Evolutionary conservation across 169 alveolate species (phyloP), one percentile per base, ranked within the genome.

Genomic region (Cryptosporidium ryanae): DNA sequence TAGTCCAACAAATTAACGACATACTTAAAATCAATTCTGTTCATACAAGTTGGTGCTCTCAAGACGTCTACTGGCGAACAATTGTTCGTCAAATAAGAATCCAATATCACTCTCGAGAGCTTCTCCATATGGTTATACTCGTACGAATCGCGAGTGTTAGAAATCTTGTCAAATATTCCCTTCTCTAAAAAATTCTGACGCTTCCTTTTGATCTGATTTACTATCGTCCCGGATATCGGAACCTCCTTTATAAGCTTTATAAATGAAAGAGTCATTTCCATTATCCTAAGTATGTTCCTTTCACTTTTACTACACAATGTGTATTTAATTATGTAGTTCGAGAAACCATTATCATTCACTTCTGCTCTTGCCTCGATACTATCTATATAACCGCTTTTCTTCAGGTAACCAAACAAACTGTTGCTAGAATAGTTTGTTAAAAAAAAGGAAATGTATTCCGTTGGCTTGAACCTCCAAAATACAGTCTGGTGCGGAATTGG

Each of bases 361-460:
- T 68, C 83, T 10, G 12, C 48, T 50, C 27, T 50, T 38, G 65
- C 43, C 1, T 68, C 83, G 18, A 68, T 27, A 32, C 21, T 21
- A 15, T 10, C 13, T 4, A 68, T 54, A 15, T 17, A n/a, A 8
- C 54, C 83, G 25, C 23, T 54, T 27, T 25, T 54, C 2, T 0
- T 68, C n/a, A 68, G 31, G 23, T 29, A 68, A 18, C 66, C 27
- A 49, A 49, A 55, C 18, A 68, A 44, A 31, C 67, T 52, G 2
- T 68, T 38, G 18, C 18, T 27, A 5, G 83, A 68, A n/a, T 68
- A 68, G 38, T 68, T 49, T 18, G 87, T 76, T 21, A 76, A 38
- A 29, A 76, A 76, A 29, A 15, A 76, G 10, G 87, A 76, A 23
- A 76, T 76, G 46, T 76, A 59, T 29, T 76, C 64, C 17, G 87